A percentile compares a stretch with the other conserved stretches of the same genome.
These are phyloP conservation scores for Triticum turgidum DNA, from an alignment of 176 grass and related monocot genomes.

Conservation along the genomic window DNA sequence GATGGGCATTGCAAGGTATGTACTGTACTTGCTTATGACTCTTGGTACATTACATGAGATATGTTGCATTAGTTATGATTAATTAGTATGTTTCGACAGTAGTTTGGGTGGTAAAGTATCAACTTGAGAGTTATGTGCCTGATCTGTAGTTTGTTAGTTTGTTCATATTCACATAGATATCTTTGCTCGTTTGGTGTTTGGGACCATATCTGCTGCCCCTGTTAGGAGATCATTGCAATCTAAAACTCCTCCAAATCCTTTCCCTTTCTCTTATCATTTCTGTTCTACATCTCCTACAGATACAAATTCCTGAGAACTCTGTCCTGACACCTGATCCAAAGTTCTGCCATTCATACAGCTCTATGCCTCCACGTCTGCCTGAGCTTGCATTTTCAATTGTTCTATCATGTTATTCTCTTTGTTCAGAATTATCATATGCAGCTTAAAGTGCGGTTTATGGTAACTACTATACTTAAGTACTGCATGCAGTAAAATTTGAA, in stretches of 20 bases:
- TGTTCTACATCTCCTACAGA: not conserved
- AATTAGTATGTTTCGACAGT: slow-evolving; percentile 3
- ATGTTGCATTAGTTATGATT: not conserved
- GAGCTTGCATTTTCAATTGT: slow-evolving; percentile 5
- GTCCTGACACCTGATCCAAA: not conserved
- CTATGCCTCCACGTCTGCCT: not conserved
- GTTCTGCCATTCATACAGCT: not conserved
- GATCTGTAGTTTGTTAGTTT: not conserved
- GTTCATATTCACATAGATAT: not conserved
- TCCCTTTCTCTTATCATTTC: not conserved
- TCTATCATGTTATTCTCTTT: slow-evolving; percentile 7
- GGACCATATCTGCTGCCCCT: not conserved
- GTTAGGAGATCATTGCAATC: not conserved
- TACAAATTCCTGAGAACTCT: slow-evolving; percentile 1
- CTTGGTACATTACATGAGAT: not conserved
- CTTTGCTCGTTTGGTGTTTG: not conserved
- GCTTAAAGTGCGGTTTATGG: slow-evolving; percentile 13
- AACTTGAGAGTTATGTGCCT: not conserved
- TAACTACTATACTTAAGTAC: not conserved
- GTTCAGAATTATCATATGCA: slow-evolving; percentile 15
- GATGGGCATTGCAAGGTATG: slow-evolving; percentile 99
- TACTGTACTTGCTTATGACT: slow-evolving; percentile 15
- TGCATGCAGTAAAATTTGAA: not conserved
- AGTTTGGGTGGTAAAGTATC: not conserved
- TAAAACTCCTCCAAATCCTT: not conserved